Evolutionary conservation across 148 eudicot species (phyloP), one percentile per base, ranked within the genome.

Genomic region (Talinum fruticosum): DNA sequence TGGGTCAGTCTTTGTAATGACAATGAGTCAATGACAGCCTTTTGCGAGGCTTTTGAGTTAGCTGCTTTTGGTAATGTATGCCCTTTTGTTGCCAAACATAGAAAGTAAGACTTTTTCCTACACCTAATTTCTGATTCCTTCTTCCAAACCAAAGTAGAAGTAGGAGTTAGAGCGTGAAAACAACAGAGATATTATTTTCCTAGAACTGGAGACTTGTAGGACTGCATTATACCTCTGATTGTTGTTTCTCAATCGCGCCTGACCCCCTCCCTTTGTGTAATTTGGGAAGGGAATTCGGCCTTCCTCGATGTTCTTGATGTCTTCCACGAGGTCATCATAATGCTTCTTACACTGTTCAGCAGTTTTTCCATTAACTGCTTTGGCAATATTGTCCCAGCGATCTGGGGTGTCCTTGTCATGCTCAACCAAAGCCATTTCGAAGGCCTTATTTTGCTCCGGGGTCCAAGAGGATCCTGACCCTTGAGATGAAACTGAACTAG

Each of bases 371-470:
- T 85, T 81, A 51, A 89, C 88, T 3, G 87, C 88, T 68, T 65
- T 84, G 41, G 90, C 90, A 36, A 87, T 77, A 45, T 87, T 89
- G 69, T 82, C 77, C 92, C 92, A 89, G 28, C 92, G 87, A 33
- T 85, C 90, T 0, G 92, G 88, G 8, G 90, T 85, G 62, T 89
- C 90, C 72, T 79, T 82, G 82, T 89, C 92, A 59, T 75, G 84
- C 33, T 79, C 72, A 5, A 87, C 92, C 71, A 89, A 77, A 14
- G 92, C 90, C 78, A 79, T 83, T 75, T 89, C 92, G 21, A 89
- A 89, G 19, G 82, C 79, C 78, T 89, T 85, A 83, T 89, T 89
- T 53, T 87, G 92, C 83, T 87, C 80, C 0, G 74, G 10, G 4
- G 87, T 89, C 92, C 92, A 89, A 2, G 79, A 47, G 36, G 80